Base-by-base conservation (phyloP, 306 rosid genomes). In the Benincasa hispida region DNA sequence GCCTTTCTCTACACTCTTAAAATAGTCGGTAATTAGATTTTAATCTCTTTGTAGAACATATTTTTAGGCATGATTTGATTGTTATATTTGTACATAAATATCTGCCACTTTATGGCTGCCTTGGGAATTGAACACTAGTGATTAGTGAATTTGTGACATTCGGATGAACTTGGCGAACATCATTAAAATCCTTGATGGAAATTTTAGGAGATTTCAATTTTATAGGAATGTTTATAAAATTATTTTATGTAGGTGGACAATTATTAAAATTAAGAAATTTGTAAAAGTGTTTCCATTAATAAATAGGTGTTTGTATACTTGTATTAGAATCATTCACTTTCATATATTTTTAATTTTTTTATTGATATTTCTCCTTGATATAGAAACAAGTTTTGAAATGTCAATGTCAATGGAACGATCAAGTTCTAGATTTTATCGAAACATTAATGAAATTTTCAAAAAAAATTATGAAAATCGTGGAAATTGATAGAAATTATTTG, bases 61-160 rank as follows among this genome's bases (percentile, higher is more conserved):
- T 15, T 12, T 41, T 68, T 42, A 41, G 35, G 74, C 34, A 67
- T 41, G 32, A 67, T 34, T 66, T n/a, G n/a, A 41, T 39, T 39
- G 35, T 62, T 63, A 67, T 9, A n/a, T 72, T 72, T 72, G 76
- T 72, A 72, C 59, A 72, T 72, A 70, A 14, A 25, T 72, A 25
- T 27, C 39, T 48, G 27, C 15, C 17, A 72, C 37, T 72, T 70
- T 25, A 30, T 15, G 24, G 57, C 3, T 70, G 37, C 22, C 57
- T 8, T 47, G 25, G 39, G 39, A 42, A 70, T 25, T 47, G 25
- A 45, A 42, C 45, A 15, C 42, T 68, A 5, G 50, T 19, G 28
- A 37, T n/a, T 66, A 50, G 73, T 35, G 55, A 50, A 50, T 4
- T 24, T 69, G 32, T 45, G 37, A 25, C 11, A 22, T 45, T 69